phyloP scores from a whole-genome alignment of 2,329 filamentous ascomycete genomes.

The Fusarium sp. region DNA sequence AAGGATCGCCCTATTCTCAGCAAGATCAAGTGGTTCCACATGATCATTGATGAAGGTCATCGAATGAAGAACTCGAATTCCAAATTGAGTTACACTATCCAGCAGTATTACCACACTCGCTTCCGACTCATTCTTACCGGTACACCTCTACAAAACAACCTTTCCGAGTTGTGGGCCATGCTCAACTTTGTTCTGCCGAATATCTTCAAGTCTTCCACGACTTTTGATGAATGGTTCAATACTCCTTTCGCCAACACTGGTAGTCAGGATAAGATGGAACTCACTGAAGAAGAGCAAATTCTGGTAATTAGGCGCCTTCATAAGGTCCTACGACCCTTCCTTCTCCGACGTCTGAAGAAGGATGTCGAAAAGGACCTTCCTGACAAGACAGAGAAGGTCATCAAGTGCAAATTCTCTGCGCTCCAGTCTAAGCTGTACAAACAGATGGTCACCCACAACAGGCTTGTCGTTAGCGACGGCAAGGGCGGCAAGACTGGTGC shows the following conservation, averaged over 20 bases:
- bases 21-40: constrained; percentile 99
- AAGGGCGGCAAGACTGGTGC: constrained; percentile 95
- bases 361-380: constrained; percentile 99
- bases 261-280: constrained; percentile 97
- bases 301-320: constrained; percentile 98
- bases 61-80: constrained; percentile 99
- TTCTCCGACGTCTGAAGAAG: constrained; percentile 98
- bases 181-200: constrained; percentile 98
- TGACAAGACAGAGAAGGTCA: constrained; percentile 98
- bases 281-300: constrained; percentile 99
- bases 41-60: constrained; percentile 99
- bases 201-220: constrained; percentile 99
- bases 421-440: constrained; percentile 95
- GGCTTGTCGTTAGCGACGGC: constrained; percentile 91
- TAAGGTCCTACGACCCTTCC: constrained; percentile 96
- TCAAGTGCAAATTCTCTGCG: constrained; percentile 98
- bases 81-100: constrained; percentile 94
- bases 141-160: constrained; percentile 96
- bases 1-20: constrained; percentile 95
- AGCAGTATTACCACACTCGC: constrained; percentile 92
- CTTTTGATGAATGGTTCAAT: constrained; percentile 99
- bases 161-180: constrained; percentile 96
- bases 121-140: constrained; percentile 97
- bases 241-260: constrained; percentile 99
- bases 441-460: constrained; percentile 96